These are phyloP conservation scores for Geotrichum aggregatum DNA, from an alignment of 1,139 yeast genomes.

Conservation along the genomic window DNA sequence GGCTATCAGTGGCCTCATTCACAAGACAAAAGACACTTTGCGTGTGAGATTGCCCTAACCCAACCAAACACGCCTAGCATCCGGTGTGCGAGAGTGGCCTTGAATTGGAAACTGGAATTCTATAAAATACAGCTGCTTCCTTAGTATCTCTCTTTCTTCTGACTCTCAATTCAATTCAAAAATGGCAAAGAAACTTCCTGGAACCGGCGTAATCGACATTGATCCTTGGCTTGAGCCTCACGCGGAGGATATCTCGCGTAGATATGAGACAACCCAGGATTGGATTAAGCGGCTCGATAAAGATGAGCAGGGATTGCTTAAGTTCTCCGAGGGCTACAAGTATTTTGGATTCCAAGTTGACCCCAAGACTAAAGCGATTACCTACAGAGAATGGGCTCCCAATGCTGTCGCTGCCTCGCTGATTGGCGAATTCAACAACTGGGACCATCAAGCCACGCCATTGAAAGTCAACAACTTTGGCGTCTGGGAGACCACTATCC, in stretches of 20 bases:
- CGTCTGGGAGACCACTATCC: constrained; percentile 58
- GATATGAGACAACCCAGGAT: constrained; percentile 53
- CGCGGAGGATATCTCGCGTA: constrained; percentile 53
- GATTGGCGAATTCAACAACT: constrained; percentile 85
- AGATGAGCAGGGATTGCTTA: constrained; percentile 47
- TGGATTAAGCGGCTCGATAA: constrained; percentile 50
- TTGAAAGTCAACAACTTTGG: constrained; percentile 59
- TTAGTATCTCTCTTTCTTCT: not conserved
- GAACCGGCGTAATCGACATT: constrained; percentile 44
- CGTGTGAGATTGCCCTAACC: too few species aligned
- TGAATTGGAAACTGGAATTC: too few species aligned
- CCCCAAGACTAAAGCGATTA: constrained; percentile 49
- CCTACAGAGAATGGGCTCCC: constrained; percentile 83
- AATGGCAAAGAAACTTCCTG: constrained; percentile 15
- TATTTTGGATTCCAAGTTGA: constrained; percentile 72
- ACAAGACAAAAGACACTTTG: too few species aligned
- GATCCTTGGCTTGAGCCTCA: constrained; percentile 91
- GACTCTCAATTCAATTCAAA: not conserved
- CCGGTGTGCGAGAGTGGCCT: not conserved
- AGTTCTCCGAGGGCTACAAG: constrained; percentile 60
- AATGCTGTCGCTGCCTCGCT: constrained; percentile 69
- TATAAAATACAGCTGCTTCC: too few species aligned
- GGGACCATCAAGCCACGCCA: constrained; percentile 62
- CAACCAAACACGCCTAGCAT: not conserved
- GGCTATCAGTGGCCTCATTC: too few species aligned